phyloP scores from a whole-genome alignment of 2,329 filamentous ascomycete species.

The Triangularia setosa region DNA sequence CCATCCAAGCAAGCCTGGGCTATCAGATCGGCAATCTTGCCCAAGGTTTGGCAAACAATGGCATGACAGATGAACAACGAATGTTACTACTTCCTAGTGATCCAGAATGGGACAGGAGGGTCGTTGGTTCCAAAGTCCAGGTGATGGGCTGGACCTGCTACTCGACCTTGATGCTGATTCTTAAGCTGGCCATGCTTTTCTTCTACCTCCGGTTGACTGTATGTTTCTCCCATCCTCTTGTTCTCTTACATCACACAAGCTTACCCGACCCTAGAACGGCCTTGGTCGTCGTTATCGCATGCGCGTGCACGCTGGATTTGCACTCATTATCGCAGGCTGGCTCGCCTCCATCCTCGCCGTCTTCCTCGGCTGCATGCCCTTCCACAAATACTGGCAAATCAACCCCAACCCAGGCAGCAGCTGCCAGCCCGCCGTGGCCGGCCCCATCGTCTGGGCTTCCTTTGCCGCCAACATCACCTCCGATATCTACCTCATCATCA shows the following conservation, averaged over 20 bases:
- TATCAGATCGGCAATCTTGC: constrained; percentile 46
- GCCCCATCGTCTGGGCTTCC: constrained; percentile 44
- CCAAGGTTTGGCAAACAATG: constrained; percentile 50
- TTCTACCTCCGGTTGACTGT: constrained; percentile 51
- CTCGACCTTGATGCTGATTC: constrained; percentile 46
- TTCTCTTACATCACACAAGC: constrained; percentile 1
- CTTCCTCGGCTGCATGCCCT: constrained; percentile 44
- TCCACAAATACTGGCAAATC: constrained; percentile 52
- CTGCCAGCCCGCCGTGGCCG: constrained; percentile 46
- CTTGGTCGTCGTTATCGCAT: constrained; percentile 36
- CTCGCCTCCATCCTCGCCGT: constrained; percentile 44
- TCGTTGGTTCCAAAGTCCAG: constrained; percentile 50
- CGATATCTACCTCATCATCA: constrained; percentile 52
- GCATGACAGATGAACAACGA: constrained; percentile 50
- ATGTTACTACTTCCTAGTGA: constrained; percentile 38
- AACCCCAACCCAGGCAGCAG: constrained; percentile 49
- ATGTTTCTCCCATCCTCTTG: constrained; percentile 13
- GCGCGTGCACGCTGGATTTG: constrained; percentile 46
- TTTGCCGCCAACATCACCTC: constrained; percentile 48
- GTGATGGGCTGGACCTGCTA: constrained; percentile 53
- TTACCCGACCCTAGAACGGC: constrained; percentile 31
- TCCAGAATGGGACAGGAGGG: constrained; percentile 39
- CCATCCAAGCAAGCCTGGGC: constrained; percentile 44
- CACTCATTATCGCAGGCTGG: constrained; percentile 42
- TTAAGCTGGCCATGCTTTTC: constrained; percentile 51